phyloP scores from a whole-genome alignment of 1,139 yeast genomes.

The Blastobotrys indianensis region DNA sequence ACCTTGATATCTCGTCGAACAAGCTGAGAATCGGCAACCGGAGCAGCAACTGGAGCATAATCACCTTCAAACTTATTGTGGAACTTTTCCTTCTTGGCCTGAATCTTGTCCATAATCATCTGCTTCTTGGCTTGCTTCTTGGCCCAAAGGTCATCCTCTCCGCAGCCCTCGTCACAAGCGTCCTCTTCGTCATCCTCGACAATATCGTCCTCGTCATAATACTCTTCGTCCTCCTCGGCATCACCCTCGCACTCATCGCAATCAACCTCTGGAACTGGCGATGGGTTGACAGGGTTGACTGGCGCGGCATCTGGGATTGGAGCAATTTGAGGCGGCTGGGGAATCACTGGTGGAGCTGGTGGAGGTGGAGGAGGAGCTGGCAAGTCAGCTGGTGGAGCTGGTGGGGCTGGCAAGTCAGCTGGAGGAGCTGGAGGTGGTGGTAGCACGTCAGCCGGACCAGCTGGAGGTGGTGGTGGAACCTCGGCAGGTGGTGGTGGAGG shows the following conservation, averaged over 20 bases:
- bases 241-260: too few species aligned
- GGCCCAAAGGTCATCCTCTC: background rate
- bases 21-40: background rate
- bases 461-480: conserved; percentile 3
- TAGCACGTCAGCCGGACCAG: background rate
- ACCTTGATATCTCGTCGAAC: too few species aligned
- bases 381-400: background rate
- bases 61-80: background rate
- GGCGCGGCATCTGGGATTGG: background rate
- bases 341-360: background rate
- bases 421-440: conserved; percentile 3
- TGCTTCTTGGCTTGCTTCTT: conserved; percentile 4
- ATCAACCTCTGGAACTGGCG: background rate
- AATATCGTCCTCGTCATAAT: conserved; percentile 3
- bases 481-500: background rate
- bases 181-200: background rate
- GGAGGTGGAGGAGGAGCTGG: background rate
- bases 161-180: background rate
- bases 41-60: background rate
- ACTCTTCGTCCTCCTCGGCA: background rate
- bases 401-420: conserved; percentile 1
- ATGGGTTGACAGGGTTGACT: background rate
- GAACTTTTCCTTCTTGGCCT: conserved; percentile 2
- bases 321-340: too few species aligned
- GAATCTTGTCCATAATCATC: background rate